phyloP scores from a whole-genome alignment of 2,329 filamentous ascomycete species.

The Alternaria burnsii region DNA sequence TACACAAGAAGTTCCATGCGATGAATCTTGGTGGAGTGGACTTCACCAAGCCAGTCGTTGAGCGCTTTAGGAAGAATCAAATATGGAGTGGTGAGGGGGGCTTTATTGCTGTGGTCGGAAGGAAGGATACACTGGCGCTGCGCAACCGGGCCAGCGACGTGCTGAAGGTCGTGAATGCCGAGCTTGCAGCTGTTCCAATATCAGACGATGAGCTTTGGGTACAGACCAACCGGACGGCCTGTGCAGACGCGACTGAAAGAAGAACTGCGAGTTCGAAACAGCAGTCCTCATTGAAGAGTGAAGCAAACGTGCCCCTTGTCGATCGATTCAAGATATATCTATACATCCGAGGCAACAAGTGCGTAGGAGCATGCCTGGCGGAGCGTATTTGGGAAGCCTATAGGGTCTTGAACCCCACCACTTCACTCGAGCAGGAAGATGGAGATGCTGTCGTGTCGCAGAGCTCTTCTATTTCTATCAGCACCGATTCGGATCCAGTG shows the following conservation, averaged over 20 bases:
- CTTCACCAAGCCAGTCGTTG: constrained; percentile 65
- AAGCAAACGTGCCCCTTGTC: constrained; percentile 35
- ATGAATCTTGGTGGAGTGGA: constrained; percentile 69
- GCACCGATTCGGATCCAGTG: constrained; percentile 55
- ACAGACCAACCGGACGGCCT: constrained; percentile 45
- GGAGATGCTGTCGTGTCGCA: constrained; percentile 24
- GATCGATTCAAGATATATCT: constrained; percentile 68
- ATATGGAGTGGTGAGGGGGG: constrained; percentile 58
- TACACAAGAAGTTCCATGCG: constrained; percentile 71
- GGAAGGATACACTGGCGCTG: constrained; percentile 61
- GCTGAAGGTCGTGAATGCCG: constrained; percentile 69
- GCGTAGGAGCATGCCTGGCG: constrained; percentile 68
- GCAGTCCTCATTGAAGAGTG: constrained; percentile 43
- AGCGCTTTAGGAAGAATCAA: constrained; percentile 60
- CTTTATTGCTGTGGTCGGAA: constrained; percentile 66
- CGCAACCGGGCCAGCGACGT: constrained; percentile 63
- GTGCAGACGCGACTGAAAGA: constrained; percentile 3
- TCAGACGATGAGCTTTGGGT: constrained; percentile 66
- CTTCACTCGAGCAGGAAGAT: constrained; percentile 27
- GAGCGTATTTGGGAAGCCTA: constrained; percentile 68
- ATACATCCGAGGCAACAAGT: constrained; percentile 68
- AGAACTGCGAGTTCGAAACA: constrained; percentile 20
- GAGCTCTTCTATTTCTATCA: constrained; percentile 54
- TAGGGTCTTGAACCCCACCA: constrained; percentile 53
- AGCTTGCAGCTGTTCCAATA: constrained; percentile 69